Evolutionary conservation across 1,139 yeast species (phyloP).

Genomic region (Blastobotrys apis): DNA sequence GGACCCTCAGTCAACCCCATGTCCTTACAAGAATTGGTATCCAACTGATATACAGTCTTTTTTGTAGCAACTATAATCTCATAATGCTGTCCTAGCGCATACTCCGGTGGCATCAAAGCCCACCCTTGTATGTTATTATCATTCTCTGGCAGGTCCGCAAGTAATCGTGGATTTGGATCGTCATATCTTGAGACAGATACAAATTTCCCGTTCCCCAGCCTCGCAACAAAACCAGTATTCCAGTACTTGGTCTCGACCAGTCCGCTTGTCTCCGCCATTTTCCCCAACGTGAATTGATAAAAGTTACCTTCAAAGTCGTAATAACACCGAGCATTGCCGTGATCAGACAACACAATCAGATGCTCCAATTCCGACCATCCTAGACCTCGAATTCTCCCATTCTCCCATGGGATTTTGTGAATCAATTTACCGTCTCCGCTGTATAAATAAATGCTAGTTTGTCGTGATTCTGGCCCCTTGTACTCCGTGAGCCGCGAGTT

Average conservation of each 20-base stretch:
- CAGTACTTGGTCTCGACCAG: slow-evolving; percentile 39
- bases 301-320: slow-evolving; percentile 65
- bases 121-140: slow-evolving; percentile 28
- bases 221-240: slow-evolving; percentile 40
- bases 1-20: slow-evolving; percentile 46
- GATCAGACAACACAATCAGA: slow-evolving; percentile 56
- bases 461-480: slow-evolving; percentile 27
- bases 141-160: slow-evolving; percentile 20
- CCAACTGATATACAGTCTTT: slow-evolving; percentile 4
- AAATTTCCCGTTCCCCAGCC: slow-evolving; percentile 35
- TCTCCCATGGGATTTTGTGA: slow-evolving; percentile 47
- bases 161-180: slow-evolving; percentile 31
- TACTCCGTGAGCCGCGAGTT: slow-evolving; percentile 26
- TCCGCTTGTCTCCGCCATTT: slow-evolving; percentile 37
- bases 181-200: slow-evolving; percentile 33
- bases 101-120: slow-evolving; percentile 35
- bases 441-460: slow-evolving; percentile 43
- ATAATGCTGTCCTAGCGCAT: slow-evolving; percentile 30
- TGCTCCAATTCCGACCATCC: slow-evolving; percentile 57
- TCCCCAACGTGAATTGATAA: slow-evolving; percentile 45
- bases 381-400: slow-evolving; percentile 53
- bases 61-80: slow-evolving; percentile 33
- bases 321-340: slow-evolving; percentile 62
- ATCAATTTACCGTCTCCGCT: slow-evolving; percentile 51
- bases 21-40: slow-evolving; percentile 6